A percentile compares a stretch with the other conserved stretches of the same genome.
These are phyloP conservation scores for Aspergillus sclerotialis DNA, from an alignment of 2,329 filamentous ascomycete species.

Conservation along the genomic window DNA sequence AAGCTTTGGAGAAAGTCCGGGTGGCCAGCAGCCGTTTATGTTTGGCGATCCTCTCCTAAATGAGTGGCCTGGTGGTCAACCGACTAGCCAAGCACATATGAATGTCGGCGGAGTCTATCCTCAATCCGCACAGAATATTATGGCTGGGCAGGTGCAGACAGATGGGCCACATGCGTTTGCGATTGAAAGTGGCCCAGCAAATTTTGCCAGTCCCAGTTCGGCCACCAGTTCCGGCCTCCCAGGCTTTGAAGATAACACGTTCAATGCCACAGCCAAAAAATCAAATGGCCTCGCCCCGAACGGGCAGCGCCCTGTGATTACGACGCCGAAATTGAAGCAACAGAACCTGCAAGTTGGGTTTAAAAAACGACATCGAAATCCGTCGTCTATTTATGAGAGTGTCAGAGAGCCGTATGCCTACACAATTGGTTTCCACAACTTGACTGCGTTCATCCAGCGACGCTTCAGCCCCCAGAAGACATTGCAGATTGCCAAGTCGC, in stretches of 20 bases:
- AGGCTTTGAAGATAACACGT: constrained; percentile 34
- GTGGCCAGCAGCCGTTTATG: constrained; percentile 37
- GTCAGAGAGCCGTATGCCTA: constrained; percentile 91
- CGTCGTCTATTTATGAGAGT: constrained; percentile 78
- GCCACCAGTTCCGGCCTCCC: constrained; percentile 47
- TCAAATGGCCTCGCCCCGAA: constrained; percentile 22
- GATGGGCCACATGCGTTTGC: constrained; percentile 53
- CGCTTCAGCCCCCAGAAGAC: constrained; percentile 73
- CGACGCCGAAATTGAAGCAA: constrained; percentile 38
- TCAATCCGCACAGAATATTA: constrained; percentile 23
- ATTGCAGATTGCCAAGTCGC: constrained; percentile 74
- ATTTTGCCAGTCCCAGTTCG: constrained; percentile 52
- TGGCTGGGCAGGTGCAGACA: constrained; percentile 34
- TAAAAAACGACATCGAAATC: constrained; percentile 58
- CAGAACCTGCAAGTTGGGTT: constrained; percentile 28
- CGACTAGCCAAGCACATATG: constrained; percentile 25
- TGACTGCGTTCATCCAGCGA: constrained; percentile 71
- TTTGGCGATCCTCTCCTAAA: constrained; percentile 40
- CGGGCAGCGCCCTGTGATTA: constrained; percentile 31
- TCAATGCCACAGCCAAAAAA: constrained; percentile 18
- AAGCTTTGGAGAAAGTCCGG: constrained; percentile 40
- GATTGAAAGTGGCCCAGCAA: constrained; percentile 52
- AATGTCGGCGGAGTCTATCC: constrained; percentile 29
- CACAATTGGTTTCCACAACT: constrained; percentile 79
- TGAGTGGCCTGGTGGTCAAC: constrained; percentile 38